These are phyloP conservation scores for Pythium utonaiense DNA, from an alignment of 352 stramenopile genomes.

Conservation along the genomic window DNA sequence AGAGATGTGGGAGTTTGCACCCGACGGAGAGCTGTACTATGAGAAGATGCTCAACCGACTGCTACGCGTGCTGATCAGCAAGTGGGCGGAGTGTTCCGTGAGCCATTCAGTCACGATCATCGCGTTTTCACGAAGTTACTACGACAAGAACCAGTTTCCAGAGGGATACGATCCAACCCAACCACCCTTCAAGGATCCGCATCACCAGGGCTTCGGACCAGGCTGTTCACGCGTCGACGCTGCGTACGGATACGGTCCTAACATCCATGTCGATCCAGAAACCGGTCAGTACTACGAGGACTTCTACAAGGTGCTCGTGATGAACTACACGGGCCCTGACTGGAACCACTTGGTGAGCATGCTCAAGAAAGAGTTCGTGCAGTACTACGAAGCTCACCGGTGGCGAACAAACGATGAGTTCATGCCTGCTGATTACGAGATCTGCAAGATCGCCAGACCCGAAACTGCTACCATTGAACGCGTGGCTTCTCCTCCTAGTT, in stretches of 20 bases:
- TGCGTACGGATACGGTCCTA: conserved; percentile 40
- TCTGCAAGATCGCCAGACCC: conserved; percentile 21
- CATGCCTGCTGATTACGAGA: conserved; percentile 54
- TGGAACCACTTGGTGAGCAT: conserved; percentile 87
- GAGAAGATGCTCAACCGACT: conserved; percentile 87
- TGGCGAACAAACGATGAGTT: conserved; percentile 55
- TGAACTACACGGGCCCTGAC: conserved; percentile 89
- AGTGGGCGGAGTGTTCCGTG: conserved; percentile 84
- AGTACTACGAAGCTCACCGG: conserved; percentile 83
- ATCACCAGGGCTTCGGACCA: conserved; percentile 45
- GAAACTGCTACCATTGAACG: not conserved
- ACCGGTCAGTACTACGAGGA: conserved; percentile 65
- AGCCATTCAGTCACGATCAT: conserved; percentile 91
- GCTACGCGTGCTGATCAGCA: conserved; percentile 65
- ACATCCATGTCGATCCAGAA: conserved; percentile 54
- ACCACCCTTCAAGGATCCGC: conserved; percentile 41
- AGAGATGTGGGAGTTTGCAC: conserved; percentile 93
- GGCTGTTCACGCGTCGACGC: conserved; percentile 25
- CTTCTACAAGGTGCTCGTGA: conserved; percentile 82
- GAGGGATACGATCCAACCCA: conserved; percentile 41
- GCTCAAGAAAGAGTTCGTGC: conserved; percentile 94
- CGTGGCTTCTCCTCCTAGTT: not conserved
- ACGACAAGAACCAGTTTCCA: conserved; percentile 71
- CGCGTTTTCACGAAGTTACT: conserved; percentile 89
- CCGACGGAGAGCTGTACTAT: conserved; percentile 88